These are phyloP conservation scores for Nigrograna mackinnonii DNA, from an alignment of 2,329 filamentous ascomycete species.

Conservation along the genomic window DNA sequence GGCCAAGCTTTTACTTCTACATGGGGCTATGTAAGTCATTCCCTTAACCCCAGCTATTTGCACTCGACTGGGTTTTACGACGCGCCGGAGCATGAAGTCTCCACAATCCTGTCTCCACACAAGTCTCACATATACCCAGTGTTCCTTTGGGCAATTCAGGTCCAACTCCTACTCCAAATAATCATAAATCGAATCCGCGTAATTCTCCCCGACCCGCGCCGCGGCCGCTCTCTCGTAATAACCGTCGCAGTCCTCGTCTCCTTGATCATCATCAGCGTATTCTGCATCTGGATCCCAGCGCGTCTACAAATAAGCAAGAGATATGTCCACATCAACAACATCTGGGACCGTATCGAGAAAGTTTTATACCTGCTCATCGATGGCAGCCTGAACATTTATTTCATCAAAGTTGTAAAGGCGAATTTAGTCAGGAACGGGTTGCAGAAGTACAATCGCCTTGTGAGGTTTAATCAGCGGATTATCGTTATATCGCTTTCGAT, in stretches of 20 bases:
- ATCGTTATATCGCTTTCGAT: constrained; percentile 55
- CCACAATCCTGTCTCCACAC: no score
- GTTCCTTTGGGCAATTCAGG: constrained; percentile 43
- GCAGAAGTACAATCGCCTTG: constrained; percentile 55
- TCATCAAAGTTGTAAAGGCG: constrained; percentile 48
- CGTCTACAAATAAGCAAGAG: constrained; percentile 33
- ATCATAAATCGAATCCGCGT: constrained; percentile 45
- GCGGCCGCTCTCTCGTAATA: constrained; percentile 39
- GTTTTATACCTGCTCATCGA: constrained; percentile 42
- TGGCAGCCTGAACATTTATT: constrained; percentile 42
- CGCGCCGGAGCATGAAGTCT: no score
- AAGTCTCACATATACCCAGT: no score
- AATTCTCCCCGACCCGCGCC: constrained; percentile 35
- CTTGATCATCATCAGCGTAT: constrained; percentile 39
- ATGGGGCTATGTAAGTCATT: constrained; percentile 5
- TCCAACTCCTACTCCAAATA: constrained; percentile 43
- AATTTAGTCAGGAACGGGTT: constrained; percentile 54
- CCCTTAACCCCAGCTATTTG: constrained; percentile 2
- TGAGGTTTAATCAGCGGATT: constrained; percentile 55
- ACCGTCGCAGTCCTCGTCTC: constrained; percentile 41
- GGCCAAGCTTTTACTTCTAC: constrained; percentile 17
- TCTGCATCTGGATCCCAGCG: constrained; percentile 46
- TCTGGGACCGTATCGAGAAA: constrained; percentile 45
- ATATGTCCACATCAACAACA: constrained; percentile 39
- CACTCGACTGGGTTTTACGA: no score